Conservation (phyloP, 345 rosid genomes). For the Aquilaria yunnanensis region DNA sequence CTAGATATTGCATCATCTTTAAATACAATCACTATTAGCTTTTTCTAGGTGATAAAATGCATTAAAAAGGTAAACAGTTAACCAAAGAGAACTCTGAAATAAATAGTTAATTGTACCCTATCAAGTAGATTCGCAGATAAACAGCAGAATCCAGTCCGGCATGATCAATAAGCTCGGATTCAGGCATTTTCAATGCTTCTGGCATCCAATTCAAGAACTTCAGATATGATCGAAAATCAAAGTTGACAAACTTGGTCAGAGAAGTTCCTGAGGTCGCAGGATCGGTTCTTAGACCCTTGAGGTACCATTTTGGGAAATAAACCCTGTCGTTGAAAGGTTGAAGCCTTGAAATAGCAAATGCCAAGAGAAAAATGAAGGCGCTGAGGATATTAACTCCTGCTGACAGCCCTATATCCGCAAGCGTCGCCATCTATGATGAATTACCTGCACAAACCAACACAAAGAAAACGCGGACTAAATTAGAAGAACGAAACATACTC, state of each 20-base stretch:
- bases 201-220: slow-evolving; percentile 93
- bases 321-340: slow-evolving; percentile 97
- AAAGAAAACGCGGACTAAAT: slow-evolving; percentile 2
- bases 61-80: neutral
- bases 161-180: slow-evolving; percentile 90
- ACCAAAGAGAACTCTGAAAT: neutral
- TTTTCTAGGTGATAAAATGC: too few relatives aligned
- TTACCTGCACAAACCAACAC: slow-evolving; percentile 9
- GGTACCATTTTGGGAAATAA: slow-evolving; percentile 96
- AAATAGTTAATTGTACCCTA: slow-evolving; percentile 46
- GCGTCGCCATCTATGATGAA: slow-evolving; percentile 64
- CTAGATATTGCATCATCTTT: neutral
- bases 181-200: slow-evolving; percentile 88
- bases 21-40: too few relatives aligned
- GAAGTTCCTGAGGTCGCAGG: slow-evolving; percentile 55
- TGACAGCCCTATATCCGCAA: slow-evolving; percentile 74
- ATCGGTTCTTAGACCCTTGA: slow-evolving; percentile 68
- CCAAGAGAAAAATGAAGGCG: slow-evolving; percentile 68
- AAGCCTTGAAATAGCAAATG: slow-evolving; percentile 74
- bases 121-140: slow-evolving; percentile 83
- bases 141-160: slow-evolving; percentile 97
- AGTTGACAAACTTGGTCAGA: slow-evolving; percentile 54
- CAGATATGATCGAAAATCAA: slow-evolving; percentile 63
- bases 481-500: neutral
- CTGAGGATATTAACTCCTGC: slow-evolving; percentile 69